Base-by-base conservation (phyloP, 768 basidiomycete species). In the Pholiota conissans region DNA sequence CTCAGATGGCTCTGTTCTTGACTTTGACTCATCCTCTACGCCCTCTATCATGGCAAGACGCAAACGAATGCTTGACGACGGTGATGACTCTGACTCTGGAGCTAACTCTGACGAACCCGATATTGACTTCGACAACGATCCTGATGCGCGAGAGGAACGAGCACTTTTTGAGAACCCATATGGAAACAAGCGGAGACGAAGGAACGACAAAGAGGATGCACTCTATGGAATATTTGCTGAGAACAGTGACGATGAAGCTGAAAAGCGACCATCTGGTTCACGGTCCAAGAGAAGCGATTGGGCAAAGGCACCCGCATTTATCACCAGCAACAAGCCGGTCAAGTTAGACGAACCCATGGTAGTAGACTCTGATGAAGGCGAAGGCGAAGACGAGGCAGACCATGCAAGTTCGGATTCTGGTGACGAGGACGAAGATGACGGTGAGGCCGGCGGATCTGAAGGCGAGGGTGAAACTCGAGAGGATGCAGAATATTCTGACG, bases 141-240 rank as follows among this genome's bases (percentile, higher is more conserved):
- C 84, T 3, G 87, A 89, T 66, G 78, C 77, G 11, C 80, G 83
- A 30, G 93, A 84, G 30, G 92, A 93, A 67, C 87, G 87, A 9
- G 83, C 81, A 30, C 81, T 91, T 7, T 91, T 91, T 69, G 81
- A 86, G 65, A 82, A 91, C 60, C 90, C 91, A 3, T 92, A 92
- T 73, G 75, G 83, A 61, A 76, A 81, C 64, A 93, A 91, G 68
- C 82, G 85, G 55, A 79, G 85, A 59, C 77, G 85, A 59, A 84
- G 73, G 70, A 78, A 84, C 56, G 84, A 77, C 24, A 87, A 86
- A 66, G 89, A 93, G 54, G 86, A 87, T 58, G 85, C 85, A 1
- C 71, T 85, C n/a, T 91, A 91, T 64, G 91, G 91, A 3, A 74
- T 90, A 0, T 92, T 90, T 71, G 89, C 75, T 1, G 84, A 85